Percentiles rank a stretch among this genome's conserved stretches.
phyloP scores from a whole-genome alignment of 2,329 filamentous ascomycete species.

The Cladosporium oxysporum region DNA sequence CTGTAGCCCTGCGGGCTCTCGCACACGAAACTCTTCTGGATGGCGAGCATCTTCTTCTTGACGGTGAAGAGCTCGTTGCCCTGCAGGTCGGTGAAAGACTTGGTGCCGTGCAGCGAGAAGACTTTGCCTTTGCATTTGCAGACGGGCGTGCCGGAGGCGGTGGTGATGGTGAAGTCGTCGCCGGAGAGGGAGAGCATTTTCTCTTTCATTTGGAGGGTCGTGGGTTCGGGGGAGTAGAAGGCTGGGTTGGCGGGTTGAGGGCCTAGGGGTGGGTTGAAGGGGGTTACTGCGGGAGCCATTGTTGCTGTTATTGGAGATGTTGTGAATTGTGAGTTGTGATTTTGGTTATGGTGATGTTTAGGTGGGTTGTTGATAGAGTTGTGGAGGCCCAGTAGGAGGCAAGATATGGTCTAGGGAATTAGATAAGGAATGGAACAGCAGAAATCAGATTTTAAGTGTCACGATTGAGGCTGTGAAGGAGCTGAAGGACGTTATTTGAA shows the following conservation, averaged over 20 bases:
- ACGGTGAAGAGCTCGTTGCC: constrained; percentile 62
- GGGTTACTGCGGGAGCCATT: constrained; percentile 24
- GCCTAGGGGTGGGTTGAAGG: constrained; percentile 35
- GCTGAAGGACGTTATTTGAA: neutral
- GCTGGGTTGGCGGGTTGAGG: constrained; percentile 31
- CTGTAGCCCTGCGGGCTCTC: constrained; percentile 38
- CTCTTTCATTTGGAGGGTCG: constrained; percentile 60
- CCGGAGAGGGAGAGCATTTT: constrained; percentile 63
- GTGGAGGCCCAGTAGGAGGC: neutral
- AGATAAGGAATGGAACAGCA: neutral
- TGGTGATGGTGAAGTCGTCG: constrained; percentile 65
- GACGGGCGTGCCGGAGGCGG: constrained; percentile 55
- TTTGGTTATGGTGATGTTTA: neutral
- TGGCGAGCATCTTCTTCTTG: constrained; percentile 52
- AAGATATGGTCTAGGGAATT: neutral
- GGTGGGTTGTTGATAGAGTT: neutral
- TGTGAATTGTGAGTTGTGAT: neutral
- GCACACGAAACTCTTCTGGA: constrained; percentile 56
- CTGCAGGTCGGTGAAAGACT: constrained; percentile 56
- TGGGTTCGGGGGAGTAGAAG: constrained; percentile 34
- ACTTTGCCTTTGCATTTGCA: constrained; percentile 59
- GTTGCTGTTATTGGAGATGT: neutral
- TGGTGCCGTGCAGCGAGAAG: constrained; percentile 56
- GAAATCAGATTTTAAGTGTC: constrained; percentile 4
- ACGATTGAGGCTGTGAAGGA: constrained; percentile 6